Percentiles rank a stretch among this genome's conserved stretches.
phyloP scores from a whole-genome alignment of 176 grass and related monocot genomes.

The Avena atlantica region DNA sequence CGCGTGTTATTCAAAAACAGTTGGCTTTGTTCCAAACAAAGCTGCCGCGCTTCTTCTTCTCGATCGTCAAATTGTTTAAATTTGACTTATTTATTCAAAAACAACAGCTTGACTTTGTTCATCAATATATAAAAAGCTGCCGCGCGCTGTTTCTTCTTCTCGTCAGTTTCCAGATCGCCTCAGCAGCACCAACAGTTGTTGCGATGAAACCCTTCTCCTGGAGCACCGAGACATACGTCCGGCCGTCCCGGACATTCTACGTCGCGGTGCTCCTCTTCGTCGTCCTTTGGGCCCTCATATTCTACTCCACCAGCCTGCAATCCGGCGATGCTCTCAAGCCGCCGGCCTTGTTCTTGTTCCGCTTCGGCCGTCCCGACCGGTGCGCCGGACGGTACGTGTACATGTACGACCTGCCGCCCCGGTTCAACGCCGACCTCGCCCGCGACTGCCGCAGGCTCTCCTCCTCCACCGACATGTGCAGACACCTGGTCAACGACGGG shows the following conservation, averaged over 20 bases:
- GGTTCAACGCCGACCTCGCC: slow-evolving; percentile 59
- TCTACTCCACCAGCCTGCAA: background rate
- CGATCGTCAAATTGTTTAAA: no score
- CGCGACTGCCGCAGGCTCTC: slow-evolving; percentile 37
- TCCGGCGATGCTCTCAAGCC: background rate
- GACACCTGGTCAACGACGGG: slow-evolving; percentile 48
- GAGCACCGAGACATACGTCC: background rate
- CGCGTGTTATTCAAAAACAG: no score
- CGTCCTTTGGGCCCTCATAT: background rate
- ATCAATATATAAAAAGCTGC: background rate
- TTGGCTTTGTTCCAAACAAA: no score
- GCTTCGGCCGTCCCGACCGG: background rate
- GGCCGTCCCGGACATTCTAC: background rate
- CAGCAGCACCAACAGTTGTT: background rate
- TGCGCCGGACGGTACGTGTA: slow-evolving; percentile 57
- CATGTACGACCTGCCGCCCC: slow-evolving; percentile 62
- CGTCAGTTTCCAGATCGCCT: background rate
- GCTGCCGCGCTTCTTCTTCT: no score
- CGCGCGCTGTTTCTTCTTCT: background rate
- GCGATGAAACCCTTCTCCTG: background rate
- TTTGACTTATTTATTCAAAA: no score
- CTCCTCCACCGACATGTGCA: slow-evolving; percentile 50
- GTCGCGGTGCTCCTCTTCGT: background rate
- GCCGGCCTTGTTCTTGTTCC: background rate
- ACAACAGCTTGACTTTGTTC: background rate